A percentile compares a stretch with the other conserved stretches of the same genome.
Evolutionary conservation across 1,139 yeast species (phyloP).

Genomic region (Komagataea norvegica): DNA sequence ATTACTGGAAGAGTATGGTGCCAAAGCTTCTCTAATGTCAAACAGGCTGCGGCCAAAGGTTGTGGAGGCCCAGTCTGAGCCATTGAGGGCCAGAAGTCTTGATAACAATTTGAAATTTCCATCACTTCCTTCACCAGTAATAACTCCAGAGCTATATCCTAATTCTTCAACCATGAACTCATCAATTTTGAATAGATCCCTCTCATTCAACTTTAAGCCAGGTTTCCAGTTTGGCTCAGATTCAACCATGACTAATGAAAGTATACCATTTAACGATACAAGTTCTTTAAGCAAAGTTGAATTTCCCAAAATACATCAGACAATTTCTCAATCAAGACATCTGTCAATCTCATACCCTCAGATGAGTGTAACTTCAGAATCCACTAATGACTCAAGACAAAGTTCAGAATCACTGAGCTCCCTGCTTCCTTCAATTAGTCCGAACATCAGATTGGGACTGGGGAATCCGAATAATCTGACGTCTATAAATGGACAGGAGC

Average conservation of each 20-base stretch:
- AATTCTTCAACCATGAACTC: conserved; percentile 7
- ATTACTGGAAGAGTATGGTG: conserved; percentile 24
- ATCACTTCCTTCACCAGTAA: conserved; percentile 24
- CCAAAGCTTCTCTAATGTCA: conserved; percentile 5
- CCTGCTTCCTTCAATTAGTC: no score
- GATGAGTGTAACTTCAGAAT: no score
- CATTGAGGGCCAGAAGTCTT: conserved; percentile 27
- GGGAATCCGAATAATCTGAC: no score
- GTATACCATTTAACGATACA: no score
- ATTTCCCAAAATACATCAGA: no score
- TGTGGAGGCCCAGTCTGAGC: conserved; percentile 9
- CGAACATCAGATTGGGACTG: no score
- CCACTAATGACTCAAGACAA: no score
- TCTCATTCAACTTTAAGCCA: conserved; percentile 9
- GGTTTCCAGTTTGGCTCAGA: conserved; percentile 20
- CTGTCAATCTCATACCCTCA: no score
- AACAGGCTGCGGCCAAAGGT: conserved; percentile 36
- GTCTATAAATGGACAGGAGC: conserved; percentile 1
- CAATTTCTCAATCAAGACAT: no score
- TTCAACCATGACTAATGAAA: no score
- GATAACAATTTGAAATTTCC: conserved; percentile 12
- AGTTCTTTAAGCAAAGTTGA: no score
- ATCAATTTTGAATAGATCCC: conserved; percentile 2
- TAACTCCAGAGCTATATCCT: conserved; percentile 24
- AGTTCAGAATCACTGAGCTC: no score